Evolutionary conservation across 2,329 filamentous ascomycete species (phyloP).

Genomic region (Zelopaecilomyces penicillatus): DNA sequence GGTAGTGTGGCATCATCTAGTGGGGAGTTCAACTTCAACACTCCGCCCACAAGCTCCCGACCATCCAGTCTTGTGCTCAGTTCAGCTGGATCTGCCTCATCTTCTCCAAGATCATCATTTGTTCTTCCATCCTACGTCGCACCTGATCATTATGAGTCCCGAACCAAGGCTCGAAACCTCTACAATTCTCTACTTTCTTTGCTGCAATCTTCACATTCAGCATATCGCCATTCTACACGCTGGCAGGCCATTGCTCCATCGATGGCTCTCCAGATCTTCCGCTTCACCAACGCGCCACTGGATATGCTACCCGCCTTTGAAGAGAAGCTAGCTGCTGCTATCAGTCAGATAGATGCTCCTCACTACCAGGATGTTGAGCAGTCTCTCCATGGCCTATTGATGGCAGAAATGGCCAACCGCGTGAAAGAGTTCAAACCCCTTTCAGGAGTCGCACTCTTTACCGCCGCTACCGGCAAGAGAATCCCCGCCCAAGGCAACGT

Average conservation of each 20-base stretch:
- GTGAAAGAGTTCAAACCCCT: conserved; percentile 46
- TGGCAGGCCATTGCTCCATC: conserved; percentile 46
- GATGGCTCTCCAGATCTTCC: conserved; percentile 50
- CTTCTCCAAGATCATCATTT: conserved; percentile 43
- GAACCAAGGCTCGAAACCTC: conserved; percentile 37
- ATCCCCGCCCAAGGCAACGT: conserved; percentile 30
- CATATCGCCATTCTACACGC: conserved; percentile 33
- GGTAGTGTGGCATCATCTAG: background rate
- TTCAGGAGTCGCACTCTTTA: conserved; percentile 45
- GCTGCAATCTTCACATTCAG: conserved; percentile 41
- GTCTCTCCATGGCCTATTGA: conserved; percentile 39
- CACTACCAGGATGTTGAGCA: conserved; percentile 42
- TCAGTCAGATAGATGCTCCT: conserved; percentile 34
- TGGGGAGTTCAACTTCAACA: conserved; percentile 41
- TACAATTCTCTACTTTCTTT: conserved; percentile 47
- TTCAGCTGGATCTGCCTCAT: conserved; percentile 37
- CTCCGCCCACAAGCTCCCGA: conserved; percentile 33
- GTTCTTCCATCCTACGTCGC: conserved; percentile 31
- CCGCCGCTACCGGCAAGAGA: conserved; percentile 45
- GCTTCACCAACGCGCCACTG: conserved; percentile 43
- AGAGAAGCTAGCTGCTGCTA: conserved; percentile 36
- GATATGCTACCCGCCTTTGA: conserved; percentile 42
- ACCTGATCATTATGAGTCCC: conserved; percentile 31
- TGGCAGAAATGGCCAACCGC: conserved; percentile 38
- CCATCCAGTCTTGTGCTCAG: conserved; percentile 46